Base-by-base conservation (phyloP, 768 basidiomycete species). In the Auriculariales sp. region DNA sequence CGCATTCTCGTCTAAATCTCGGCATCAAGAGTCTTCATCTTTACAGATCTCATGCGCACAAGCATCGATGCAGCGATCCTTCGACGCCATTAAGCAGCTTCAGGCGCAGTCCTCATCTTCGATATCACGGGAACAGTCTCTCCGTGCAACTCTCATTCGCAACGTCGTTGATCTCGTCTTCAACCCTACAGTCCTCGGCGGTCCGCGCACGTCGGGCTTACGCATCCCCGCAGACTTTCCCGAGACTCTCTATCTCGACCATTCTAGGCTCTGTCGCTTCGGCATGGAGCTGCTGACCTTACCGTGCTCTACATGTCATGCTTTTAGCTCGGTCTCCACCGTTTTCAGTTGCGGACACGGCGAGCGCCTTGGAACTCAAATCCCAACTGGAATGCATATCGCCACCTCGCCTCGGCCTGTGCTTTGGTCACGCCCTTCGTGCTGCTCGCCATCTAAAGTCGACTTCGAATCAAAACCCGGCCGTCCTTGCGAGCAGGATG, bases 181-280 rank as follows among this genome's bases (percentile, higher is more conserved):
- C 28, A 70, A 76, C 57, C 70, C 71, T 19, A 60, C 64, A 39
- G 67, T 70, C 56, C 68, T 63, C 66, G 55, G 56, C 70, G 50
- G 57, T 67, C 52, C 66, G 64, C 52, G 56, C 59, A 49, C 59
- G 32, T 59, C 44, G 51, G 52, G 51, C 56, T 60, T 52, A 56
- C 39, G 29, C 24, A 34, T 31, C 52, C 62, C 71, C 29, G 65
- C 71, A 49, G 64, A 65, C 31, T 79, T 72, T 64, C 87, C 82
- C 4, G 90, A 92, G 66, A 88, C 87, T 3, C 69, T 80, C 3
- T 84, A 85, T 62, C 78, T 93, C 48, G 89, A 92, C 67, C 76
- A 72, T 51, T 66, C 75, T 35, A 83, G 89, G 27, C 67, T 92
- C 10, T 62, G 72, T 24, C 70, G 71, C 22, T 73, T 90, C 53